A percentile compares a stretch with the other conserved stretches of the same genome.
Evolutionary conservation across 75 land plant genomes (phyloP).

Genomic region (Isoetes taiwanensis): DNA sequence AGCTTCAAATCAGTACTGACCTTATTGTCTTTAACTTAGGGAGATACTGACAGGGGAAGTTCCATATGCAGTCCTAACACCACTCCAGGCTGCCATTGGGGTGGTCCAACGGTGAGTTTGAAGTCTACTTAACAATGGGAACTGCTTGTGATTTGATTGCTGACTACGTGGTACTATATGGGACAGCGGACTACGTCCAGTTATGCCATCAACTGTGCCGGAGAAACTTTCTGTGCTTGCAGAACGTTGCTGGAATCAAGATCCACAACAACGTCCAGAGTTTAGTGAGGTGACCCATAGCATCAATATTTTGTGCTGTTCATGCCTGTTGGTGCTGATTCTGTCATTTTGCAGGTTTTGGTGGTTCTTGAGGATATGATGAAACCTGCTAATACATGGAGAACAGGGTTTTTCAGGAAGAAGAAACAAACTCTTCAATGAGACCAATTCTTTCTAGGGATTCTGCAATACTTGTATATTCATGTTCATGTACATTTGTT

Average conservation of each 20-base stretch:
- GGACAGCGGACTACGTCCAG: background rate
- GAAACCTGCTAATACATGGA: slow-evolving; percentile 5
- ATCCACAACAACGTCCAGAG: slow-evolving; percentile 5
- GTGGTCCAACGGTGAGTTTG: too few relatives aligned
- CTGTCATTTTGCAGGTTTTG: background rate
- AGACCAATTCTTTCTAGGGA: too few relatives aligned
- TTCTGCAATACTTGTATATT: too few relatives aligned
- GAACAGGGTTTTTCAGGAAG: background rate
- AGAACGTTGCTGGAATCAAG: slow-evolving; percentile 3
- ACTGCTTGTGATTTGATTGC: too few relatives aligned
- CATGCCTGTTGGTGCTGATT: background rate
- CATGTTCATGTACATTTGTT: too few relatives aligned
- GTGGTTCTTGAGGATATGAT: background rate
- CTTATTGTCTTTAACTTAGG: background rate
- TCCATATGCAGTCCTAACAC: slow-evolving; percentile 64
- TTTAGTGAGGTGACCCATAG: background rate
- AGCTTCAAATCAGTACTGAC: background rate
- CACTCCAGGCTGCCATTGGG: slow-evolving; percentile 76
- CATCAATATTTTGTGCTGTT: background rate
- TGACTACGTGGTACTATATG: background rate
- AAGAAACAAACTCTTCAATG: too few relatives aligned
- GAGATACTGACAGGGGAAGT: slow-evolving; percentile 25
- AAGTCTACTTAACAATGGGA: too few relatives aligned
- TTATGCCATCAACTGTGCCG: background rate
- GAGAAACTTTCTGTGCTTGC: background rate